Base-by-base conservation (phyloP, 106 monocot species). In the Dioscorea alata region DNA sequence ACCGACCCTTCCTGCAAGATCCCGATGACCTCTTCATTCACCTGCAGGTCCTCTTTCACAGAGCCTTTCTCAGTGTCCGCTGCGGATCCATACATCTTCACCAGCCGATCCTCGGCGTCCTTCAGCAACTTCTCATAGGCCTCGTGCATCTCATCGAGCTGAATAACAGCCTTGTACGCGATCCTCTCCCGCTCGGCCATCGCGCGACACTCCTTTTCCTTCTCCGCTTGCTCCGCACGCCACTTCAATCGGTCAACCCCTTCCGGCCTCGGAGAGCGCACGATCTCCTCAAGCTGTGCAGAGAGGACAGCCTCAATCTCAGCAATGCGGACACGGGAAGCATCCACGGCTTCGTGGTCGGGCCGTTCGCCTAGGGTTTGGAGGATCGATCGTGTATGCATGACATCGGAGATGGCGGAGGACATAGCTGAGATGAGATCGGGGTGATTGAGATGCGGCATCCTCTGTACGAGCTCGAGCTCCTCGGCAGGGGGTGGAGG, bases 131-230 rank as follows among this genome's bases (percentile, higher is more conserved):
- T 65, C 80, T 76, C 84, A 60, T 96, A 96, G 23, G 85, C 84
- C 75, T 76, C 84, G 63, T 92, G 89, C 89, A 86, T 96, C 69
- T 86, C 86, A 12, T 96, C 88, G 28, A 96, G 77, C 74, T 84
- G 79, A 33, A 92, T 31, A 53, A 96, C 75, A 13, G 91, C 89
- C 65, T 72, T 68, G 72, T 57, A 78, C 23, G 64, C 78, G 22
- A 49, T 50, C 35, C 60, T 50, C 74, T 76, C 61, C n/a, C n/a
- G n/a, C n/a, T n/a, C n/a, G n/a, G n/a, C n/a, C n/a, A n/a, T n/a
- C n/a, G n/a, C n/a, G n/a, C n/a, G n/a, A n/a, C n/a, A n/a, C n/a
- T n/a, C n/a, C n/a, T n/a, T n/a, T n/a, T n/a, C n/a, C n/a, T n/a
- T n/a, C n/a, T n/a, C n/a, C n/a, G n/a, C n/a, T n/a, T n/a, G n/a